Conservation (phyloP, 2,329 filamentous ascomycete genomes). For the Talaromyces sp. region DNA sequence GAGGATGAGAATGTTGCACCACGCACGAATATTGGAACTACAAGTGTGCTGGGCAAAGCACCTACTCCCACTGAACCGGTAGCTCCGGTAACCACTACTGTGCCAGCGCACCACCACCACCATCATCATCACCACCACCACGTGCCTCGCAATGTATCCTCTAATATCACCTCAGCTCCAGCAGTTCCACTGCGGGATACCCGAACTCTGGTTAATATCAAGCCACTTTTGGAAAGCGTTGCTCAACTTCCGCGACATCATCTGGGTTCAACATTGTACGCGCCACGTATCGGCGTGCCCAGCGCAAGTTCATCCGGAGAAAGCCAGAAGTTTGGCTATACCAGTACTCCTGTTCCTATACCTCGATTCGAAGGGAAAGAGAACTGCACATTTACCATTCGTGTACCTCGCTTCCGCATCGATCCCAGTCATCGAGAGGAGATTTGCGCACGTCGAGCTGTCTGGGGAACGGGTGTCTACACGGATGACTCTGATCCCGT, state of each 20-base stretch:
- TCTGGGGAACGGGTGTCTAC: slow-evolving; percentile 95
- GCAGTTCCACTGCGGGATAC: slow-evolving; percentile 52
- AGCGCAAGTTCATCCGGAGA: slow-evolving; percentile 38
- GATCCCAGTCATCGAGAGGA: slow-evolving; percentile 69
- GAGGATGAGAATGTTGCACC: slow-evolving; percentile 44
- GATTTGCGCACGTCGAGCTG: slow-evolving; percentile 71
- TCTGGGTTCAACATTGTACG: slow-evolving; percentile 80
- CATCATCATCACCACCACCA: slow-evolving; percentile 48
- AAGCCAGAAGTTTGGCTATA: slow-evolving; percentile 56
- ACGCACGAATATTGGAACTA: slow-evolving; percentile 25
- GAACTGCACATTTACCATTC: slow-evolving; percentile 87
- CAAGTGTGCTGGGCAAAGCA: slow-evolving; percentile 29
- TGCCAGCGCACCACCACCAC: slow-evolving; percentile 37
- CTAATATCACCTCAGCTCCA: slow-evolving; percentile 21
- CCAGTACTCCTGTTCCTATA: slow-evolving; percentile 64
- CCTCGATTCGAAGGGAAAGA: slow-evolving; percentile 74
- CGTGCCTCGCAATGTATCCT: slow-evolving; percentile 26
- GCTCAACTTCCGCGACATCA: slow-evolving; percentile 70
- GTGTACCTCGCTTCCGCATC: slow-evolving; percentile 77
- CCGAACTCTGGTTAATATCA: slow-evolving; percentile 64
- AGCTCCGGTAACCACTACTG: slow-evolving; percentile 13
- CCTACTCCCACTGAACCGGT: slow-evolving; percentile 28
- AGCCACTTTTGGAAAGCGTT: slow-evolving; percentile 69
- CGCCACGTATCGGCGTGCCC: slow-evolving; percentile 58
- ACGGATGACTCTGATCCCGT: slow-evolving; percentile 94